phyloP scores from a whole-genome alignment of 352 stramenopile genomes.

The Albugo candida region DNA sequence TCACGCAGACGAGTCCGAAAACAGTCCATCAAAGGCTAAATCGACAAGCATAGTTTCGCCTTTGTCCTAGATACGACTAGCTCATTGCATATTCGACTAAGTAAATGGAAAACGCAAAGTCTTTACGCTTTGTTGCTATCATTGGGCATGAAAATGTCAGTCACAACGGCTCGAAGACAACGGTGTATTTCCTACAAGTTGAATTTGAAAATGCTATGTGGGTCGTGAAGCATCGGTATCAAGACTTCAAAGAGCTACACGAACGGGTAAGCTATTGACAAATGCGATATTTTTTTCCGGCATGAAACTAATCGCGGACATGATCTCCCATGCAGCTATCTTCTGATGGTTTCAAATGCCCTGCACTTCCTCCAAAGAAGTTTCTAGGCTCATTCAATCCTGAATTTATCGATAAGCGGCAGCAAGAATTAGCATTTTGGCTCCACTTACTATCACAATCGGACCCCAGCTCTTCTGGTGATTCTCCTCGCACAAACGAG shows the following conservation, averaged over 20 bases:
- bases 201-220: conserved; percentile 56
- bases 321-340: conserved; percentile 18
- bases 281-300: not conserved
- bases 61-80: too few species aligned
- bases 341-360: conserved; percentile 50
- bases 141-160: conserved; percentile 75
- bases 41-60: too few species aligned
- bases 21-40: too few species aligned
- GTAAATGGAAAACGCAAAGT: conserved; percentile 8
- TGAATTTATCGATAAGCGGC: conserved; percentile 78
- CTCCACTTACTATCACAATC: conserved; percentile 62
- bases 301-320: not conserved
- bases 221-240: conserved; percentile 67
- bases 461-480: conserved; percentile 29
- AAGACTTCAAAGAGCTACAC: conserved; percentile 79
- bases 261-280: conserved; percentile 31
- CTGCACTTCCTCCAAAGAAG: conserved; percentile 73
- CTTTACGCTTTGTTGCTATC: conserved; percentile 66
- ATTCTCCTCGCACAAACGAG: conserved; percentile 40
- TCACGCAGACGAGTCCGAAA: too few species aligned
- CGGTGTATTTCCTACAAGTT: conserved; percentile 71
- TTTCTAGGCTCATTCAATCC: conserved; percentile 80
- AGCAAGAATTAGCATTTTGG: conserved; percentile 76
- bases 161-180: conserved; percentile 74
- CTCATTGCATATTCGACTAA: too few species aligned